Conservation (phyloP, 1,284 basidiomycete genomes). For the Ustilago nuda region DNA sequence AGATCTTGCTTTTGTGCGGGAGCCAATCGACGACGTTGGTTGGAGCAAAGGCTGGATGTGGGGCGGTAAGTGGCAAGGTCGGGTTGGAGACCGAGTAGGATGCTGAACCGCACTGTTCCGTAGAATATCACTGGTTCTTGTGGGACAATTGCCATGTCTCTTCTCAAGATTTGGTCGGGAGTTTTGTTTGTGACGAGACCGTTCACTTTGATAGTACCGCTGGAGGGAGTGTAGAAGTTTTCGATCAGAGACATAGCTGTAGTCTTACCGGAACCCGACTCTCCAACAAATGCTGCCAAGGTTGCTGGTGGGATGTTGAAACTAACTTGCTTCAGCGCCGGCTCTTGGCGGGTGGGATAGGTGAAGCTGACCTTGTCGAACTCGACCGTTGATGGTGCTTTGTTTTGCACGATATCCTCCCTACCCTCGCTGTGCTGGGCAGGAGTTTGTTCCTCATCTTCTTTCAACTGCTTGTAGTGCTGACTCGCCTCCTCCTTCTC, state of each 20-base stretch:
- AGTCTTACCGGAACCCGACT: conserved; percentile 64
- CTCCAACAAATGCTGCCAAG: conserved; percentile 72
- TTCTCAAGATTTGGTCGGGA: conserved; percentile 70
- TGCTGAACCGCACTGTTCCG: conserved; percentile 71
- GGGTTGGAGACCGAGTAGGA: conserved; percentile 39
- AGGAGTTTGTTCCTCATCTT: conserved; percentile 88
- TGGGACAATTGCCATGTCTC: conserved; percentile 56
- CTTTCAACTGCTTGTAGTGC: neutral
- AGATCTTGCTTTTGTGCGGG: conserved; percentile 48
- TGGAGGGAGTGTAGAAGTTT: conserved; percentile 75
- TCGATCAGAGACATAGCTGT: conserved; percentile 69
- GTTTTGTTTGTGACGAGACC: conserved; percentile 91
- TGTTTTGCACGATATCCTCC: conserved; percentile 24
- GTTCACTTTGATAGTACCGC: conserved; percentile 79
- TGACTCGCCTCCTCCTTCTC: conserved; percentile 57
- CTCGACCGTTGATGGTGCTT: conserved; percentile 13
- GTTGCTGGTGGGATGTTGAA: conserved; percentile 53
- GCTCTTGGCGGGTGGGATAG: conserved; percentile 38
- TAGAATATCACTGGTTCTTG: conserved; percentile 71
- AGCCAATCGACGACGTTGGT: neutral
- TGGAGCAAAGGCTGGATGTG: neutral
- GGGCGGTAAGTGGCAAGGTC: conserved; percentile 18
- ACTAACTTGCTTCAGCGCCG: conserved; percentile 55
- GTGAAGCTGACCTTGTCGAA: conserved; percentile 48
- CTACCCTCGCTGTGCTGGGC: conserved; percentile 82